phyloP scores from a whole-genome alignment of 2,329 filamentous ascomycete genomes.

The Penicillium sp. region DNA sequence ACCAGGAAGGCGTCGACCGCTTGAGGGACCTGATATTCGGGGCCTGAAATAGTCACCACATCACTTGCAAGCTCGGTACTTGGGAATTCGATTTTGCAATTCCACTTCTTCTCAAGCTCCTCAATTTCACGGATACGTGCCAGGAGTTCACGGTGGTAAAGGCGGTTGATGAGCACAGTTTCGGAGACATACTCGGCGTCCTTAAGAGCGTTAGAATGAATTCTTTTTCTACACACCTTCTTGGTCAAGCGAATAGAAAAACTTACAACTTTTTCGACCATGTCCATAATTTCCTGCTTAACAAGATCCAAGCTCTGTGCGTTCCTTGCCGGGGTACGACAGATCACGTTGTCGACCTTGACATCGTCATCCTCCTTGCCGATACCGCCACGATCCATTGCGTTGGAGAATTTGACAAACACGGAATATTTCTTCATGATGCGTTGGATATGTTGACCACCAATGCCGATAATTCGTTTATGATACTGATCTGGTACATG shows the following conservation, averaged over 20 bases:
- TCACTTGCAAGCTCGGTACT: constrained; percentile 97
- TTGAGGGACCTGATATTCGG: constrained; percentile 96
- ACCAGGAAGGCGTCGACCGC: constrained; percentile 93
- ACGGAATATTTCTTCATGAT: constrained; percentile 99
- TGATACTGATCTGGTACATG: constrained; percentile 99
- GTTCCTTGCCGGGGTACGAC: constrained; percentile 92
- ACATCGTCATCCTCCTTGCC: constrained; percentile 96
- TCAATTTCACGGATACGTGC: constrained; percentile 85
- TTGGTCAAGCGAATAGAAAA: constrained; percentile 4
- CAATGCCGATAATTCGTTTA: constrained; percentile 98
- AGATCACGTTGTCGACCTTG: constrained; percentile 98
- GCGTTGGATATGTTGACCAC: constrained; percentile 95
- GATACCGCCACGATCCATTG: constrained; percentile 92
- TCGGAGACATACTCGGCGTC: constrained; percentile 97
- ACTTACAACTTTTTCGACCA: constrained; percentile 90
- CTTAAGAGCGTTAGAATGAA: constrained; percentile 34
- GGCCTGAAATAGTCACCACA: constrained; percentile 89
- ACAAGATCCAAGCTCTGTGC: constrained; percentile 94
- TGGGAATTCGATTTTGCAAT: constrained; percentile 98
- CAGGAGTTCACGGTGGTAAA: constrained; percentile 93
- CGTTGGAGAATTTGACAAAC: constrained; percentile 98
- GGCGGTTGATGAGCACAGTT: constrained; percentile 85
- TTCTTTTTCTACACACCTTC: not conserved
- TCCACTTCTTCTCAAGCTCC: constrained; percentile 97
- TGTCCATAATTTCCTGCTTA: constrained; percentile 98